Base-by-base conservation (phyloP, 768 basidiomycete species). In the Naganishia randhawae region DNA sequence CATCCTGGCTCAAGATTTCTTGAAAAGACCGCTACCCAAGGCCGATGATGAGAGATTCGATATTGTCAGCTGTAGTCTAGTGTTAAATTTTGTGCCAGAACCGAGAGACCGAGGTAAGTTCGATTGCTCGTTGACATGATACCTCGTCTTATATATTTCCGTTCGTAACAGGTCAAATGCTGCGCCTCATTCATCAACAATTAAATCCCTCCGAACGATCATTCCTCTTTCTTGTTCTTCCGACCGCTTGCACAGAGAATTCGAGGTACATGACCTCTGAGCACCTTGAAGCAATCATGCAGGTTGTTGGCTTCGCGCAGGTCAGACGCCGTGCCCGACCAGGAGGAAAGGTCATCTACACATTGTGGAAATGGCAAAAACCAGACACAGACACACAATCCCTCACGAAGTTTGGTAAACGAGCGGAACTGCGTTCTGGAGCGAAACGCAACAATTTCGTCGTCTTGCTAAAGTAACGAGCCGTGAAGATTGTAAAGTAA, bases 341-440 rank as follows among this genome's bases (percentile, higher is more conserved):
- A 27, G 85, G 85, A 16, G 88, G 91, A 5, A 95, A 91, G 80
- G 92, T 95, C 85, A 87, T 83, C 3, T 96, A 95, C 77, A 90
- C 88, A 86, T 81, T 96, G 62, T 73, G 61, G 61, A 65, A 50
- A 41, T 41, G 54, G 53, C 66, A 50, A 17, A 45, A 35, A 31
- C 17, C 50, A 25, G 32, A 32, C 29, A 31, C 37, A 19, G 11
- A 19, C 31, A 29, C 61, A 11, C 6, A 45, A 25, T 9, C 33
- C 57, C 0, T 29, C 50, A 25, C 19, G 57, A 17, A 87, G 68
- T 48, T 73, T 37, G 87, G 82, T 81, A 92, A 90, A 78, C 73
- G 63, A 0, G 82, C 86, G 32, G 57, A 61, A 2, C 79, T 89
- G 65, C 83, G 85, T n/a, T 81, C 84, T 68, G 90, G 90, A 1